Percentiles rank a stretch among this genome's conserved stretches.
phyloP scores from a whole-genome alignment of 163 green algal species.

The Coccomyxa subellipsoidea region DNA sequence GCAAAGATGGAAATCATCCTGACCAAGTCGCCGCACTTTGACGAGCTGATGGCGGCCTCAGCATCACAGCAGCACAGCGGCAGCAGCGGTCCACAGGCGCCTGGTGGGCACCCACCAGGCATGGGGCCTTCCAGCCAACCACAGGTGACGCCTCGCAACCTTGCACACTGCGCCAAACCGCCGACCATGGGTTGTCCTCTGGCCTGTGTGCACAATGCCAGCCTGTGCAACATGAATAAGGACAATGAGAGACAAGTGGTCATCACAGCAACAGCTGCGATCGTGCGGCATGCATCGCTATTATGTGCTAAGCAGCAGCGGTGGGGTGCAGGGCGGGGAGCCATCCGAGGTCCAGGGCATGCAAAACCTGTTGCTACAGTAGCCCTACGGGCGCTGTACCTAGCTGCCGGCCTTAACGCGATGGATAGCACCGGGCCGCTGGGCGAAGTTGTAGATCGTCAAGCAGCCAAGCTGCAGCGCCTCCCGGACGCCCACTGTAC shows the following conservation, averaged over 20 bases:
- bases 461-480: background rate
- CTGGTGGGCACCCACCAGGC: background rate
- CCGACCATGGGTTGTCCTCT: too few species aligned
- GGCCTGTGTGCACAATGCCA: too few species aligned
- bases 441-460: background rate
- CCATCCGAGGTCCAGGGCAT: background rate
- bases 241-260: too few species aligned
- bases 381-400: background rate
- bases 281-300: too few species aligned
- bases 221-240: too few species aligned
- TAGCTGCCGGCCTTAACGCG: background rate
- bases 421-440: too few species aligned
- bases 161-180: too few species aligned
- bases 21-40: constrained; percentile 67
- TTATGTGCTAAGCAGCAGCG: background rate
- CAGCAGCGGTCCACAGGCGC: background rate
- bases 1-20: constrained; percentile 81
- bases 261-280: too few species aligned
- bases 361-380: background rate
- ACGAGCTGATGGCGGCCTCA: constrained; percentile 50
- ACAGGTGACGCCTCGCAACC: too few species aligned
- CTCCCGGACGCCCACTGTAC: background rate
- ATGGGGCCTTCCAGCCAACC: background rate
- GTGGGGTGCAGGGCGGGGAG: background rate
- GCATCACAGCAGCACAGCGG: background rate